Conservation (phyloP, 768 basidiomycete genomes). For the Sutorius australiensis region DNA sequence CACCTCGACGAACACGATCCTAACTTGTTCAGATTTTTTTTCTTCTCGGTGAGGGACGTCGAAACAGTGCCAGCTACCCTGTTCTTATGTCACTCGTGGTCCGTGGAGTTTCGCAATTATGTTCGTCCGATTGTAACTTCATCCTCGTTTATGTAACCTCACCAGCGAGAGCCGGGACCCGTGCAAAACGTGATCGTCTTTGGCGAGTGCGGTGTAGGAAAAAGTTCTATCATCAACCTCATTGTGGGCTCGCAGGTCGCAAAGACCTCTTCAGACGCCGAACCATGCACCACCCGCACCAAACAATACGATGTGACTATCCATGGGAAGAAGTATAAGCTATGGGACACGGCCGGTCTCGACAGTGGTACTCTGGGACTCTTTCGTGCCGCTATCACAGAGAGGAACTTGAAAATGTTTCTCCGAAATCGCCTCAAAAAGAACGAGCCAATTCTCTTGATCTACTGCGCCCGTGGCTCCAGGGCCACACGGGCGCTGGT, state of each 20-base stretch:
- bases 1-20: not conserved
- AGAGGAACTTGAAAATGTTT: constrained; percentile 29
- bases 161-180: constrained; percentile 2
- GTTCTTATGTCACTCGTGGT: constrained; percentile 8
- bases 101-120: constrained; percentile 2
- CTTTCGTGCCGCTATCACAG: constrained; percentile 20
- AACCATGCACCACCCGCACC: constrained; percentile 35
- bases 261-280: constrained; percentile 29
- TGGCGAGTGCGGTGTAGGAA: constrained; percentile 41
- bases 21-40: not conserved
- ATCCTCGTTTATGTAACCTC: constrained; percentile 1
- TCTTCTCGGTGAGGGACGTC: not conserved
- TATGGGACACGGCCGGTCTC: constrained; percentile 37
- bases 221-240: constrained; percentile 45
- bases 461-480: constrained; percentile 40
- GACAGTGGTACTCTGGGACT: constrained; percentile 30
- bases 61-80: not conserved
- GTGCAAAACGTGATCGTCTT: constrained; percentile 39
- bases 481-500: constrained; percentile 36
- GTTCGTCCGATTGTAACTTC: not conserved
- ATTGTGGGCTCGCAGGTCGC: constrained; percentile 30
- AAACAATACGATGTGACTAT: constrained; percentile 25
- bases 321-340: constrained; percentile 13
- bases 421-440: constrained; percentile 32
- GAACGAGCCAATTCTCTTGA: constrained; percentile 37